These are phyloP conservation scores for Lepidopterella palustris DNA, from an alignment of 495 filamentous ascomycete species.

Conservation along the genomic window DNA sequence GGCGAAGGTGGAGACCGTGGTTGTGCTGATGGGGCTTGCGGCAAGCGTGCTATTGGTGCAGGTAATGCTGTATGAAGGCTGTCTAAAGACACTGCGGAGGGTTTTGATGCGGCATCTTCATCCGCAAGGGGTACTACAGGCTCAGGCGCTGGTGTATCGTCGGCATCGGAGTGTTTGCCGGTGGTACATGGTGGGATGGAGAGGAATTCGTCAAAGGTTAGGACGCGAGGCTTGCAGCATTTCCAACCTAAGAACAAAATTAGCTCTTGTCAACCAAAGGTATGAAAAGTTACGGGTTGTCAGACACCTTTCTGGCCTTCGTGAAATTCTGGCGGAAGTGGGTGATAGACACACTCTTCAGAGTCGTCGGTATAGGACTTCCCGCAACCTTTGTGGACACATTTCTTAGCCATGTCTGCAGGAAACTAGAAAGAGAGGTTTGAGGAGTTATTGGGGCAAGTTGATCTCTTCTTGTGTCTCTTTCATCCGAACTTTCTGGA, in stretches of 20 bases:
- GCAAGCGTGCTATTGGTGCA: constrained; percentile 13
- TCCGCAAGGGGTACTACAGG: constrained; percentile 45
- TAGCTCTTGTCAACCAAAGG: constrained; percentile 4
- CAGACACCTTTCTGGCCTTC: constrained; percentile 94
- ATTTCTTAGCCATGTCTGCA: constrained; percentile 70
- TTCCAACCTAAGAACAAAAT: constrained; percentile 76
- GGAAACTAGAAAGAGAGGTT: not conserved
- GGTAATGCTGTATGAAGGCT: constrained; percentile 12
- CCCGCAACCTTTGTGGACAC: constrained; percentile 91
- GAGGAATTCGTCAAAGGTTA: constrained; percentile 99
- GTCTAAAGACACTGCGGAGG: constrained; percentile 10
- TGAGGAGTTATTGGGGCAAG: not conserved
- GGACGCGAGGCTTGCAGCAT: constrained; percentile 95
- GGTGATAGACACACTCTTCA: constrained; percentile 86
- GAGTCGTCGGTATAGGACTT: constrained; percentile 78
- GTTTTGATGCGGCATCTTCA: not conserved
- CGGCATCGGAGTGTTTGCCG: constrained; percentile 85
- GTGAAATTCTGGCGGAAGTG: constrained; percentile 91
- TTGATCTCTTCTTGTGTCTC: too few relatives aligned
- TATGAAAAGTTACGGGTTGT: constrained; percentile 10
- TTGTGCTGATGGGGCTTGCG: constrained; percentile 9
- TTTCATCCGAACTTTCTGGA: not conserved
- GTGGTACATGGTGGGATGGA: constrained; percentile 87
- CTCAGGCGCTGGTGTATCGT: constrained; percentile 56
- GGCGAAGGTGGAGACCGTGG: constrained; percentile 49